phyloP scores from a whole-genome alignment of 352 stramenopile genomes.

The Phytophthora quininea region DNA sequence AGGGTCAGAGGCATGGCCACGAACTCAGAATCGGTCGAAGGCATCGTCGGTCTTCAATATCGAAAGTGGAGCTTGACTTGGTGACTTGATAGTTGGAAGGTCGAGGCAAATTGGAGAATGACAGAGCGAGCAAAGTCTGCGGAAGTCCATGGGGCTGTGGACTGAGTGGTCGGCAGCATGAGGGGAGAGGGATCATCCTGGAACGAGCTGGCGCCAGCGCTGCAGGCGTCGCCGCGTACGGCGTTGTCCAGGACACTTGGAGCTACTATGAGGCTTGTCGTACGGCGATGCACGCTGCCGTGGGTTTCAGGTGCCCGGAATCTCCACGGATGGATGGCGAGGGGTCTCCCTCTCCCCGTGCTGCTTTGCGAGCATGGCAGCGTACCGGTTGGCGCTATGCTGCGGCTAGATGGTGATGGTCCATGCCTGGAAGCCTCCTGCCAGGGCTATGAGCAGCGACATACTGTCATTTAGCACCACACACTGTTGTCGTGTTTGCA shows the following conservation, averaged over 20 bases:
- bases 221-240: conserved; percentile 4
- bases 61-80: background rate
- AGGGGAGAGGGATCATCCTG: conserved; percentile 2
- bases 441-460: too few species aligned
- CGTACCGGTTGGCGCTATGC: too few species aligned
- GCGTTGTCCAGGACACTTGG: conserved; percentile 22
- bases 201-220: background rate
- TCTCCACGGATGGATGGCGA: background rate
- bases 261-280: conserved; percentile 19
- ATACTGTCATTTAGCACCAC: too few species aligned
- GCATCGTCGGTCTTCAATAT: background rate
- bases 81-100: conserved; percentile 2
- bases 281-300: conserved; percentile 20
- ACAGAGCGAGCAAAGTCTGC: background rate
- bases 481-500: too few species aligned
- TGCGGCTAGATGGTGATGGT: too few species aligned
- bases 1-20: conserved; percentile 22
- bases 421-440: too few species aligned
- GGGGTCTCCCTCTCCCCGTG: conserved; percentile 21
- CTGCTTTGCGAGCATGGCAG: too few species aligned
- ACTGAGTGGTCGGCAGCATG: conserved; percentile 20
- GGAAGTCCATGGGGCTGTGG: too few species aligned
- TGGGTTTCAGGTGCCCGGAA: background rate
- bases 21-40: conserved; percentile 9
- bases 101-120: conserved; percentile 30